phyloP scores from a whole-genome alignment of 306 rosid species.

The Dryas octopetala region DNA sequence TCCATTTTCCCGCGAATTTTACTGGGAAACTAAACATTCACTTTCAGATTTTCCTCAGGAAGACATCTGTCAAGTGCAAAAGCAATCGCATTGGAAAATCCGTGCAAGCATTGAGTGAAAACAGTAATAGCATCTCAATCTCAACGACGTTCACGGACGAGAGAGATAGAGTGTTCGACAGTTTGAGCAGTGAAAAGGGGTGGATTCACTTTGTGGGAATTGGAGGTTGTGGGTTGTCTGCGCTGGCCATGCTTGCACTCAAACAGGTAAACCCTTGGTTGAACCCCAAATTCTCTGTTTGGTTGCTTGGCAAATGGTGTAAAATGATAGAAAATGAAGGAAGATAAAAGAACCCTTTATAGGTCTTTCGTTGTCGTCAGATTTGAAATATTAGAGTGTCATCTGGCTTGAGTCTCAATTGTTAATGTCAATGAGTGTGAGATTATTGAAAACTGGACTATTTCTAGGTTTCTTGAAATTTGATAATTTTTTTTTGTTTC shows the following conservation, averaged over 20 bases:
- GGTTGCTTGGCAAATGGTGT: background rate
- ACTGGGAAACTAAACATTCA: background rate
- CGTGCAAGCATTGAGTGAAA: background rate
- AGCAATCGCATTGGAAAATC: background rate
- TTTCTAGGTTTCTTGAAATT: background rate
- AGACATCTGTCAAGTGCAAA: background rate
- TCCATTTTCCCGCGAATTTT: conserved; percentile 1
- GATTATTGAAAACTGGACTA: background rate
- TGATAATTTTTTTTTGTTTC: background rate
- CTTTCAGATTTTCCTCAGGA: background rate
- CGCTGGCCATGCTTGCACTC: conserved; percentile 32
- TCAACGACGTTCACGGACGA: conserved; percentile 11
- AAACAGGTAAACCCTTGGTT: conserved; percentile 25
- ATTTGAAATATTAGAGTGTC: background rate
- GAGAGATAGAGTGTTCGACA: conserved; percentile 2
- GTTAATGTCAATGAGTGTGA: background rate
- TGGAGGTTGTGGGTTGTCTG: conserved; percentile 45
- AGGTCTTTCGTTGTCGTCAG: background rate
- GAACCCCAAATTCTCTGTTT: background rate
- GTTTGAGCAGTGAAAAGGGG: conserved; percentile 6
- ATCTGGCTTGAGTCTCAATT: background rate
- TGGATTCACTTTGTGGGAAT: conserved; percentile 40
- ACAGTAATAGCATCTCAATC: conserved; percentile 5
- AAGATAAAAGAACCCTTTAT: background rate
- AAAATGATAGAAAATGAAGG: background rate